Base-by-base conservation (phyloP, 441 rosid species). In the Populus tomentosa region DNA sequence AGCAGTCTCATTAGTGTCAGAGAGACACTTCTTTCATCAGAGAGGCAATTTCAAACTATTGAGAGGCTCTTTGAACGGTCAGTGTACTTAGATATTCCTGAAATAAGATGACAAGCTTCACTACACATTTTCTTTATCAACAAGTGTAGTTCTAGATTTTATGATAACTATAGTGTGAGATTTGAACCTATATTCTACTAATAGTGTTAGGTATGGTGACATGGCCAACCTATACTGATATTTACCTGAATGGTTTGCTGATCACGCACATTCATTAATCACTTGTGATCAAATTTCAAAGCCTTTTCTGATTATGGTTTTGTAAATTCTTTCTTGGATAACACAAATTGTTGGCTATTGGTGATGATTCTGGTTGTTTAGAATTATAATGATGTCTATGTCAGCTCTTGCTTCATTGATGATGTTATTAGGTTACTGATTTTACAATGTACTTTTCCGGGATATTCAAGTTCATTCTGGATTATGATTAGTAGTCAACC, bases 41-140 rank as follows among this genome's bases (percentile, higher is more conserved):
- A 90, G 74, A 87, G 82, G 85, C 97, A 93, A 74, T 90, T 93
- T 82, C 94, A 95, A 84, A 89, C 92, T 20, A 88, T 90, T 4
- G 97, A 93, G 86, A 89, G 82, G 88, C 95, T 89, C 59, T 94
- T 94, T 76, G 93, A 90, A 78, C 85, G 92, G 98, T 93, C 71
- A 83, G 90, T 86, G 67, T 66, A 6, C 69, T 32, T 18, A 1
- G 69, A 66, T 66, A 10, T 66, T 26, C 21, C 36, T 14, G 20
- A 26, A 66, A 66, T 66, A 14, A 28, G n/a, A 26, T 66, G 28
- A 32, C 28, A 66, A 26, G 26, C 26, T 9, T 61, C 64, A 8
- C 26, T n/a, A 21, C 64, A 61, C 23, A 10, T 61, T 61, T 53
- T 59, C 23, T 10, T 61, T 59, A 24, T 10, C 1, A 10, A 3